Base-by-base conservation (phyloP, 2,329 filamentous ascomycete species). In the Nigrospora sphaerica region DNA sequence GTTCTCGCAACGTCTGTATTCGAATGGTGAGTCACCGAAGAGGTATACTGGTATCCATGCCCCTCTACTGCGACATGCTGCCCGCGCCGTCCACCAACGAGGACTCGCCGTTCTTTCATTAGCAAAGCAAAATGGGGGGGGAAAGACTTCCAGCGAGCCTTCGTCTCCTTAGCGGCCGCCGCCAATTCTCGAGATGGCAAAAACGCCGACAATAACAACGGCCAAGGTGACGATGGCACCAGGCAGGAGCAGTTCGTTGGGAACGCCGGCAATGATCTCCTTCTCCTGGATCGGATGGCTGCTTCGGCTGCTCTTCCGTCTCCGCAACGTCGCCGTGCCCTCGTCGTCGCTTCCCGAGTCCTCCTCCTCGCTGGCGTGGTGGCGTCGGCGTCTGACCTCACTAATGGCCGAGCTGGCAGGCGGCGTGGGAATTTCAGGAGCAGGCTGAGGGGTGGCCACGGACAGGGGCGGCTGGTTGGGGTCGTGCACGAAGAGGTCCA, bases 401-500 rank as follows among this genome's bases (percentile, higher is more conserved):
- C 67, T 61, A 10, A 60, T 48, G 2, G 67, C 66, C 6, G 72
- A 72, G 19, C 74, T 77, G 10, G 68, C 62, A 19, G 73, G 70
- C 14, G 76, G 77, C 1, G 74, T 77, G 34, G 66, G 59, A 1
- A 60, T 59, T 19, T 74, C 68, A 3, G 70, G 60, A 14, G 73
- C 67, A 3, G 71, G 66, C 18, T 65, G 60, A 19, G 73, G 75
- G 12, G 83, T 66, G 0, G 80, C 77, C 1, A 78, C 72, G 11
- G 81, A 72, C n/a, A 90, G 77, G 0, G 91, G 87, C n/a, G 92
- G 83, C 68, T 93, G 86, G 52, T 90, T 82, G 1, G 92, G 91
- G 58, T 98, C 87, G 63, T 98, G 93, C 12, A 97, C 91, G 58
- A 95, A 97, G 14, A 98, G 77, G 59, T 98, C 93, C 17, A 98